Evolutionary conservation across 495 filamentous ascomycete species (phyloP), one percentile per base, ranked within the genome.

Genomic region (Trichoderma erinaceum): DNA sequence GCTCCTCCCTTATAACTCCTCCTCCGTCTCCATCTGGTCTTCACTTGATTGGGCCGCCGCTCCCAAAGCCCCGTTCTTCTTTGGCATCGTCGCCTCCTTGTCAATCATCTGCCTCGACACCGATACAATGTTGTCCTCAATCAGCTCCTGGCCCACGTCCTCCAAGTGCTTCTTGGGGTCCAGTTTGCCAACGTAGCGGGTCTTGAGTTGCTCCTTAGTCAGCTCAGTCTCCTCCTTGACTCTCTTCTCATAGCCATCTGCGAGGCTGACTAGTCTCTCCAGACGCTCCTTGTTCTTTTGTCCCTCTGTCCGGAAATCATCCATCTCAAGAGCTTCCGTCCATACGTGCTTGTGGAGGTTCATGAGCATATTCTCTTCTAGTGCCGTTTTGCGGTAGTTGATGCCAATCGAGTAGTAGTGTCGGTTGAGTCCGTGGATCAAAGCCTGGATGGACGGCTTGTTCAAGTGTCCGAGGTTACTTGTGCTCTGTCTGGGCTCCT

Each of bases 281-380:
- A 99, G 86, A 65, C 89, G 85, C 35, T 95, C 92, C 71, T 89
- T 89, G 71, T 97, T 99, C 73, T 90, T 83, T 69, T 85, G 80
- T 29, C 88, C 92, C 76, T 97, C 94, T 68, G 88, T 82, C 64
- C 88, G 85, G 86, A 98, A 99, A 77, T 98, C 93, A 65, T 93
- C 91, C 96, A 99, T 98, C 76, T 96, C 87, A 72, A 99, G 79
- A 12, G 92, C 95, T 77, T 99, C 95, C 5, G 95, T 99, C 95
- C 95, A 99, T 58, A 97, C 93, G 68, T 97, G 93, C 84, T 99
- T 99, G 82, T 99, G 95, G 69, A 99, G 81, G 74, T 98, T 99
- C 95, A 99, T 99, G 73, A 99, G 78, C 95, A 99, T 98, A 78
- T 96, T 97, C 82, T 99, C 96, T 80, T 99, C 95, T 64, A 99